A percentile compares a stretch with the other conserved stretches of the same genome.
Conservation (phyloP, 306 rosid genomes). For the Cajanus cajan region DNA sequence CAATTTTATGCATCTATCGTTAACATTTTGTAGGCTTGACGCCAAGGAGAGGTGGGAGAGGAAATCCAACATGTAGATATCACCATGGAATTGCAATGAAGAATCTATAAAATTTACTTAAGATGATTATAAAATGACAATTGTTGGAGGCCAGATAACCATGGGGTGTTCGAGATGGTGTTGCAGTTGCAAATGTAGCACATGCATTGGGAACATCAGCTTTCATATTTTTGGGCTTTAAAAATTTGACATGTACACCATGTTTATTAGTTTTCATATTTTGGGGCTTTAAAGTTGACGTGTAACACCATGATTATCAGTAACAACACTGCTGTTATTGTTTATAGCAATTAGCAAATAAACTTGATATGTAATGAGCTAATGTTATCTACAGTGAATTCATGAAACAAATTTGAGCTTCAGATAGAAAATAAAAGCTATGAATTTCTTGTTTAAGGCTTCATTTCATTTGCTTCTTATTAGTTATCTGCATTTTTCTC, state of each 20-base stretch:
- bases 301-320: not conserved
- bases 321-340: not conserved
- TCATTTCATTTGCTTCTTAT: not conserved
- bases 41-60: constrained; percentile 88
- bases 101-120: not conserved
- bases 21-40: constrained; percentile 59
- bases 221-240: not conserved
- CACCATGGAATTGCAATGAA: not conserved
- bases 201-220: not conserved
- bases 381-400: not conserved
- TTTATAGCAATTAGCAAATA: not conserved
- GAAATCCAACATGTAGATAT: constrained; percentile 79
- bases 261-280: not conserved
- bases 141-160: not conserved
- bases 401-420: not conserved
- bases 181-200: not conserved
- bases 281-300: not conserved
- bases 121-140: not conserved
- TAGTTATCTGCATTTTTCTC: not conserved
- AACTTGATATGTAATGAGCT: not conserved
- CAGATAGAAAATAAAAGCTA: not conserved
- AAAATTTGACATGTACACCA: not conserved
- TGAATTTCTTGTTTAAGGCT: not conserved
- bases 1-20: not conserved
- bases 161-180: not conserved